Evolutionary conservation across 345 rosid species (phyloP).

Genomic region (Murraya paniculata): DNA sequence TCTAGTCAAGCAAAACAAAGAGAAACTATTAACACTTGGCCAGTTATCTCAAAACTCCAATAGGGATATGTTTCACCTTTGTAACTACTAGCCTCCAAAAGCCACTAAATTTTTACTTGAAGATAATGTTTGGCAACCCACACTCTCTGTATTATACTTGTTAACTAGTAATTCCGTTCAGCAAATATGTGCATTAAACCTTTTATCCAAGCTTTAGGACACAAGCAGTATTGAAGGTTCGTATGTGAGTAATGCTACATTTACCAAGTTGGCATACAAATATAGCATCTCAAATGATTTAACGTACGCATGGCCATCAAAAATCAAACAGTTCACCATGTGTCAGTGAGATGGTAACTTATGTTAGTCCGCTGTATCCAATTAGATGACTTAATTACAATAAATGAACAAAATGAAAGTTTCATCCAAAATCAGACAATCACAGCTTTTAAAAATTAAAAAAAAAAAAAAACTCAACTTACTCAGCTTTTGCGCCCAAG

Average conservation of each 20-base stretch:
- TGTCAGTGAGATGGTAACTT: too few relatives aligned
- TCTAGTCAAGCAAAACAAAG: background rate
- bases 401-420: background rate
- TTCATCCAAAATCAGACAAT: background rate
- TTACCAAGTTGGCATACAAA: too few relatives aligned
- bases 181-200: background rate
- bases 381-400: background rate
- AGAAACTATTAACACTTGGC: background rate
- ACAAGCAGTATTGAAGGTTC: background rate
- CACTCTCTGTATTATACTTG: background rate
- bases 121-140: background rate
- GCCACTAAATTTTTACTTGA: background rate
- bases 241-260: too few relatives aligned
- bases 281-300: too few relatives aligned
- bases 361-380: background rate
- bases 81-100: background rate
- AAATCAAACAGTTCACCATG: too few relatives aligned
- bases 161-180: background rate
- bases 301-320: too few relatives aligned
- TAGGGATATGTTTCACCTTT: background rate
- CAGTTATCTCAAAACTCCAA: background rate
- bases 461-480: constrained; percentile 23
- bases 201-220: background rate
- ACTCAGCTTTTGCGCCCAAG: constrained; percentile 48
- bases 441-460: background rate